Percentiles rank a stretch among this genome's conserved stretches.
Evolutionary conservation across 768 basidiomycete genomes (phyloP).

Genomic region (Hericium alpestre): DNA sequence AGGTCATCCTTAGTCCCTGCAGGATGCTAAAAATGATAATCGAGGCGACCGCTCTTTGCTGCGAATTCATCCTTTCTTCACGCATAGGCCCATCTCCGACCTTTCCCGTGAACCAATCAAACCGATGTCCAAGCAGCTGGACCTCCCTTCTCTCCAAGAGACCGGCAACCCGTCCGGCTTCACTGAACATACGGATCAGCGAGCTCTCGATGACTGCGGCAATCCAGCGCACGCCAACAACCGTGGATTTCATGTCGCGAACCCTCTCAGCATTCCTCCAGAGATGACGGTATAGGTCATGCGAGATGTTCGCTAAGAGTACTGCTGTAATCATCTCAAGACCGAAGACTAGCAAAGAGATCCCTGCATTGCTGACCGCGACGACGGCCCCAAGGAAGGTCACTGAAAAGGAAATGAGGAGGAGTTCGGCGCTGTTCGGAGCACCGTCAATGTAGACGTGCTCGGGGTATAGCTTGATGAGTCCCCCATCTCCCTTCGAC

Average conservation of each 20-base stretch:
- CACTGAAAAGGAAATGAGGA: slow-evolving; percentile 21
- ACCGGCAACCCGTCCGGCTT: slow-evolving; percentile 37
- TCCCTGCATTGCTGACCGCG: slow-evolving; percentile 10
- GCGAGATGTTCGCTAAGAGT: slow-evolving; percentile 30
- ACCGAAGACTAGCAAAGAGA: slow-evolving; percentile 10
- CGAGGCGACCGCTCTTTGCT: slow-evolving; percentile 19
- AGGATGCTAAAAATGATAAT: slow-evolving; percentile 1
- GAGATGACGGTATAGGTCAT: slow-evolving; percentile 41
- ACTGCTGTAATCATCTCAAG: slow-evolving; percentile 18
- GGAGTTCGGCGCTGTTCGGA: slow-evolving; percentile 40
- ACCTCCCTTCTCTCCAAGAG: slow-evolving; percentile 34
- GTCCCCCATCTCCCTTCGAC: slow-evolving; percentile 45
- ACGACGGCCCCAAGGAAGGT: slow-evolving; percentile 8
- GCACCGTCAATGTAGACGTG: slow-evolving; percentile 33
- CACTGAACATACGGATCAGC: slow-evolving; percentile 39
- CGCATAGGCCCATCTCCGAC: slow-evolving; percentile 27
- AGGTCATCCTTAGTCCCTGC: too few species aligned
- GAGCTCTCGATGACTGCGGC: slow-evolving; percentile 39
- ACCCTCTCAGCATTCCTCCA: slow-evolving; percentile 29
- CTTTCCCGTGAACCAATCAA: slow-evolving; percentile 46
- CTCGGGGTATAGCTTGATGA: slow-evolving; percentile 38
- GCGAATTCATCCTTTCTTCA: slow-evolving; percentile 35
- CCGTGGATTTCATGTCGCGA: slow-evolving; percentile 22
- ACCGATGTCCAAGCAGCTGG: slow-evolving; percentile 27
- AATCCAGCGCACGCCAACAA: slow-evolving; percentile 27